A percentile compares a stretch with the other conserved stretches of the same genome.
phyloP scores from a whole-genome alignment of 768 basidiomycete genomes.

The Peribolospora baueri region DNA sequence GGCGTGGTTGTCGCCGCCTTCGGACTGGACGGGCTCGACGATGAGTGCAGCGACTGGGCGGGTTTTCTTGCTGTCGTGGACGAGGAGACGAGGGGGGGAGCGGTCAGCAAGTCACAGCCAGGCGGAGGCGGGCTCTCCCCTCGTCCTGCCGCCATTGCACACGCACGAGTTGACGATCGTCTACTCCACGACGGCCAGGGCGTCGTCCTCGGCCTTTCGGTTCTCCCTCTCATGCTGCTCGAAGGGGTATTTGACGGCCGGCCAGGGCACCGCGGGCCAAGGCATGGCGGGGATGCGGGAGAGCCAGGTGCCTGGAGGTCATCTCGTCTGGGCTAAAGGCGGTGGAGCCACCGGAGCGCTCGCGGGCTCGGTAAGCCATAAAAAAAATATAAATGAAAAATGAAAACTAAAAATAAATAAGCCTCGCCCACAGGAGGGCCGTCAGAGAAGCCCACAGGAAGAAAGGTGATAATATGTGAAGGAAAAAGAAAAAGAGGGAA shows the following conservation, averaged over 20 bases:
- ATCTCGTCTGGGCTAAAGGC: not conserved
- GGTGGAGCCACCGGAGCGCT: constrained; percentile 12
- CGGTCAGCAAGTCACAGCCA: no score
- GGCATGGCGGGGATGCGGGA: constrained; percentile 24
- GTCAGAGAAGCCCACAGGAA: no score
- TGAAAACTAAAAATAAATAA: no score
- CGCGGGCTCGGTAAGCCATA: constrained; percentile 16
- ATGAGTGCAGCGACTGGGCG: constrained; percentile 24
- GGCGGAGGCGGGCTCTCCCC: no score
- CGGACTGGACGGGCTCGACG: constrained; percentile 24
- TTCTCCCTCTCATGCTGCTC: constrained; percentile 20
- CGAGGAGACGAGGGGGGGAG: not conserved
- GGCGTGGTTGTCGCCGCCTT: constrained; percentile 26
- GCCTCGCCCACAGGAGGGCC: no score
- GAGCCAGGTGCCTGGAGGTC: constrained; percentile 20
- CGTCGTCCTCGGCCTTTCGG: constrained; percentile 18
- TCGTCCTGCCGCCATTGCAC: no score
- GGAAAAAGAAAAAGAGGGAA: no score
- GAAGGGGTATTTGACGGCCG: constrained; percentile 23
- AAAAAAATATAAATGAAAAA: no score
- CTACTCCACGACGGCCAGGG: constrained; percentile 17
- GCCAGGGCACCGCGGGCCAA: constrained; percentile 24
- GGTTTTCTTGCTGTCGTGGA: constrained; percentile 13
- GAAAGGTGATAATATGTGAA: no score
- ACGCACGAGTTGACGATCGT: constrained; percentile 14